Evolutionary conservation across 2,329 filamentous ascomycete species (phyloP).

Genomic region (Cytospora piceicola): DNA sequence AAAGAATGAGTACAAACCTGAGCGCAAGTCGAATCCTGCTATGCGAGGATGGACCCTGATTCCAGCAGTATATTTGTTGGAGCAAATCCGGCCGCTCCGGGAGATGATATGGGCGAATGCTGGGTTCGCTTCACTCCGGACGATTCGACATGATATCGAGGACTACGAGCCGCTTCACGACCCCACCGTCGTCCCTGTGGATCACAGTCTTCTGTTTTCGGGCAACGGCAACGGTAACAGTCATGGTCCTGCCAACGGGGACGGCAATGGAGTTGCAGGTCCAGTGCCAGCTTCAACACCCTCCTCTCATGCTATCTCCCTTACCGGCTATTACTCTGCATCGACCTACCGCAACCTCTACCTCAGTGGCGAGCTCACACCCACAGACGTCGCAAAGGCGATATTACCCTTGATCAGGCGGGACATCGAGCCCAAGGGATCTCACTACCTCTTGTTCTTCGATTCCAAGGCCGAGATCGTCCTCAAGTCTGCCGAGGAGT

Average conservation of each 20-base stretch:
- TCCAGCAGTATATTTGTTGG: slow-evolving; percentile 60
- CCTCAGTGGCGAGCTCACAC: slow-evolving; percentile 50
- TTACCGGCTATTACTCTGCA: slow-evolving; percentile 49
- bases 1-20: slow-evolving; percentile 49
- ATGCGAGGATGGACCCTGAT: slow-evolving; percentile 59
- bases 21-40: slow-evolving; percentile 58
- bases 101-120: slow-evolving; percentile 65
- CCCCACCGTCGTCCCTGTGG: slow-evolving; percentile 49
- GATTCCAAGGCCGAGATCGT: slow-evolving; percentile 48
- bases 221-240: slow-evolving; percentile 47
- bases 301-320: slow-evolving; percentile 22
- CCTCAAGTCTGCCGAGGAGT: slow-evolving; percentile 48
- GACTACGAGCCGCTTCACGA: slow-evolving; percentile 53
- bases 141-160: slow-evolving; percentile 55
- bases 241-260: slow-evolving; percentile 57
- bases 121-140: slow-evolving; percentile 62
- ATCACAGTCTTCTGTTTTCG: slow-evolving; percentile 48
- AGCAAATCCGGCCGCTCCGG: slow-evolving; percentile 58
- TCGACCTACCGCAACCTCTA: slow-evolving; percentile 51
- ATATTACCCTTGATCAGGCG: slow-evolving; percentile 51
- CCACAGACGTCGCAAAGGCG: slow-evolving; percentile 48
- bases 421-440: slow-evolving; percentile 42
- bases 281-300: neutral
- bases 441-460: slow-evolving; percentile 50
- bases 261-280: neutral